Evolutionary conservation across 306 rosid genomes (phyloP).

Genomic region (Sesbania bispinosa): DNA sequence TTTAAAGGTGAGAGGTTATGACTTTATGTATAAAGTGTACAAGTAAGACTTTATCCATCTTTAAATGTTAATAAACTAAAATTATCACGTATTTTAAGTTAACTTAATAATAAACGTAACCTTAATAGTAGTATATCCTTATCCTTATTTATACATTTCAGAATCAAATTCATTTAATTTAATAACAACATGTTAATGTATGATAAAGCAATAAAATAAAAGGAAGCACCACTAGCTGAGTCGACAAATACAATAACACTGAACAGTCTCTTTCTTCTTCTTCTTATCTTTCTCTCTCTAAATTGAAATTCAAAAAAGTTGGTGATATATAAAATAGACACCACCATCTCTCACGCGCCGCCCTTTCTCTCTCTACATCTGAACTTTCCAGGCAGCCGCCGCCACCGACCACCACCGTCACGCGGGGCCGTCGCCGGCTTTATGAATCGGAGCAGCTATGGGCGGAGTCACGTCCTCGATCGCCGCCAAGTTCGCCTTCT

Average conservation of each 20-base stretch:
- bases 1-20: too few species aligned
- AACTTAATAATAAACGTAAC: too few species aligned
- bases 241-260: slow-evolving; percentile 17
- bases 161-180: too few species aligned
- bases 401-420: not conserved
- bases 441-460: slow-evolving; percentile 53
- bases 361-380: slow-evolving; percentile 17
- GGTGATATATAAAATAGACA: not conserved
- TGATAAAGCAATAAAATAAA: not conserved
- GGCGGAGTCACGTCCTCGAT: slow-evolving; percentile 98
- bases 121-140: too few species aligned
- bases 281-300: not conserved
- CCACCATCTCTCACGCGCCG: slow-evolving; percentile 5
- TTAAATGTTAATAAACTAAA: too few species aligned
- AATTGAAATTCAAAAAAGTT: slow-evolving; percentile 21
- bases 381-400: not conserved
- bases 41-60: too few species aligned
- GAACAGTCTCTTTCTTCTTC: slow-evolving; percentile 28
- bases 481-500: slow-evolving; percentile 95
- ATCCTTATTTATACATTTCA: too few species aligned
- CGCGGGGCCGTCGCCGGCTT: not conserved
- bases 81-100: too few species aligned
- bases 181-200: not conserved
- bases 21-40: too few species aligned
- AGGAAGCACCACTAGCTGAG: not conserved